Conservation (phyloP, 2,329 filamentous ascomycete genomes). For the Pleochaeta shiraiana region DNA sequence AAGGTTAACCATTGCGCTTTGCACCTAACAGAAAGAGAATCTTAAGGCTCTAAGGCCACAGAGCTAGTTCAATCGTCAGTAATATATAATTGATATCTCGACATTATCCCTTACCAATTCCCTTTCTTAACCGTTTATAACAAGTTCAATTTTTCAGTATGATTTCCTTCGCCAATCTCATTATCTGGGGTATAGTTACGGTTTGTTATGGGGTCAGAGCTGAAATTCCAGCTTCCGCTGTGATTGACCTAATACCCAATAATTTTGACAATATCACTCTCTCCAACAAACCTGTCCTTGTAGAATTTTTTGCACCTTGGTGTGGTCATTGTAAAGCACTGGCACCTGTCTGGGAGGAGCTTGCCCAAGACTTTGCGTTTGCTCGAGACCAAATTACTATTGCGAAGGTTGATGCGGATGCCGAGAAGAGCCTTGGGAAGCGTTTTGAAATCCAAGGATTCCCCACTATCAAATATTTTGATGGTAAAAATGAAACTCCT, state of each 20-base stretch:
- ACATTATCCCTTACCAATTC: too few relatives aligned
- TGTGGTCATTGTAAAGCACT: constrained; percentile 99
- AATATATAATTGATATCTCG: too few relatives aligned
- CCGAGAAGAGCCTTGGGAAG: constrained; percentile 65
- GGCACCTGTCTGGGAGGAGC: constrained; percentile 84
- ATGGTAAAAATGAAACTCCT: constrained; percentile 76
- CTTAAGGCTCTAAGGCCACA: too few relatives aligned
- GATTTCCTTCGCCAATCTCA: neutral
- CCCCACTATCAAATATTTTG: constrained; percentile 94
- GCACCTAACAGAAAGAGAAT: too few relatives aligned
- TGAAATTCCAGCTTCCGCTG: constrained; percentile 33
- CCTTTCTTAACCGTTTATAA: too few relatives aligned
- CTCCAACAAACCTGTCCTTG: constrained; percentile 82
- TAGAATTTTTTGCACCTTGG: constrained; percentile 98
- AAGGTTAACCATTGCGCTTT: too few relatives aligned
- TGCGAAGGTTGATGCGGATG: constrained; percentile 90
- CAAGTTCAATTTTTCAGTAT: too few relatives aligned
- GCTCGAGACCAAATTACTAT: constrained; percentile 57
- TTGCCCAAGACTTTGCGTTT: constrained; percentile 51
- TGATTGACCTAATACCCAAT: constrained; percentile 67
- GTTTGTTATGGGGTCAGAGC: neutral
- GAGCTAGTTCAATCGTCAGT: too few relatives aligned
- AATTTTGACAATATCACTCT: constrained; percentile 89
- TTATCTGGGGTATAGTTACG: neutral
- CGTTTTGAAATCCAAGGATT: constrained; percentile 82